Percentiles rank a stretch among this genome's conserved stretches.
phyloP scores from a whole-genome alignment of 768 basidiomycete species.

The Termitomyces sp. region DNA sequence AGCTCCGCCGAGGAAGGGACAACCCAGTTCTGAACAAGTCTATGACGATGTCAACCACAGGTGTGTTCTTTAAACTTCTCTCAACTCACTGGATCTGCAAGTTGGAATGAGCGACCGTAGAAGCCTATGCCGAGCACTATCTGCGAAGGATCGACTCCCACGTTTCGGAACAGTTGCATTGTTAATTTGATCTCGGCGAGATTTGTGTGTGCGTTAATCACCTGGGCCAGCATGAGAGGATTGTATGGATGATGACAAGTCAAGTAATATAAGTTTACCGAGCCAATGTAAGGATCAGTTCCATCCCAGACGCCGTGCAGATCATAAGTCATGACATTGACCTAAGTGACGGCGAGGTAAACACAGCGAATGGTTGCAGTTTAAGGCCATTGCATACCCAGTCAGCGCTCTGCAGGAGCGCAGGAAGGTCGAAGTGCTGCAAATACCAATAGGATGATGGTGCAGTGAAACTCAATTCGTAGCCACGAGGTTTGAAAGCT shows the following conservation, averaged over 20 bases:
- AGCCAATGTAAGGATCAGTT: constrained; percentile 3
- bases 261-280: neutral
- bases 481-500: neutral
- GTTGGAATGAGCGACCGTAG: constrained; percentile 20
- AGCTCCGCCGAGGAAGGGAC: constrained; percentile 15
- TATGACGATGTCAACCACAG: neutral
- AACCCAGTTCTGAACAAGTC: constrained; percentile 9
- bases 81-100: constrained; percentile 12
- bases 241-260: neutral
- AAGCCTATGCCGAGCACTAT: constrained; percentile 20
- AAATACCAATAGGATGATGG: constrained; percentile 5
- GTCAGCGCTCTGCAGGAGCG: neutral
- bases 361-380: neutral
- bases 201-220: constrained; percentile 19
- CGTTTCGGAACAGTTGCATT: constrained; percentile 15
- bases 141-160: constrained; percentile 5
- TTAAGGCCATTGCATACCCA: neutral
- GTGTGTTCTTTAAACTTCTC: neutral
- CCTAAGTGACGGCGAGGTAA: neutral
- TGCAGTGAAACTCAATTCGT: neutral
- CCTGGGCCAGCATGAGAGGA: neutral
- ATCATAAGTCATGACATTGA: constrained; percentile 7
- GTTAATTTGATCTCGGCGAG: constrained; percentile 20
- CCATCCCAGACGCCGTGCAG: constrained; percentile 2
- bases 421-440: constrained; percentile 1